phyloP scores from a whole-genome alignment of 495 filamentous ascomycete genomes.

The Penicillium herquei region DNA sequence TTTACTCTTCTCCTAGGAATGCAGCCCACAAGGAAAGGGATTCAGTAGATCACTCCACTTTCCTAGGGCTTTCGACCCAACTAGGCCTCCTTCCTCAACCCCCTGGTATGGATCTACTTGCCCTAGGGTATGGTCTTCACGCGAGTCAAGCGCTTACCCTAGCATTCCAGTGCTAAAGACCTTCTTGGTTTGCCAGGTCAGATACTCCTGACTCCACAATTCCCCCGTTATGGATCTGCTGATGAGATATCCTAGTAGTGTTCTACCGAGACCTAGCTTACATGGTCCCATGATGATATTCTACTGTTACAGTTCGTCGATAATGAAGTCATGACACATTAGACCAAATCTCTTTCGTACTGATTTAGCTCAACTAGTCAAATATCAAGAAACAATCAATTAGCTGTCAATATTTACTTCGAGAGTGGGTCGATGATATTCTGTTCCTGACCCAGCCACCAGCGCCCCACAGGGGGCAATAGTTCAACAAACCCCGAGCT shows the following conservation, averaged over 20 bases:
- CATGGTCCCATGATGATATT: not conserved
- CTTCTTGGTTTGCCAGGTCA: not conserved
- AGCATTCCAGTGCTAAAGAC: conserved; percentile 16
- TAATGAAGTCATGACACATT: too few species aligned
- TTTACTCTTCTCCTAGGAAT: conserved; percentile 29
- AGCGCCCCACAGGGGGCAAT: not conserved
- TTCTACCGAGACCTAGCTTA: not conserved
- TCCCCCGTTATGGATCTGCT: not conserved
- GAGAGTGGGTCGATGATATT: not conserved
- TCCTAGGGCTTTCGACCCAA: conserved; percentile 10
- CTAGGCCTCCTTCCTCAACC: conserved; percentile 5
- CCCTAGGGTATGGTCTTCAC: conserved; percentile 10
- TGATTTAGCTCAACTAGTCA: too few species aligned
- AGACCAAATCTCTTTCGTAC: too few species aligned
- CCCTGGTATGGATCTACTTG: conserved; percentile 38
- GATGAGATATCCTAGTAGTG: not conserved
- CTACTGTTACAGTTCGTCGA: not conserved
- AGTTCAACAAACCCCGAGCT: not conserved
- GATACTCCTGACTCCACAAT: not conserved
- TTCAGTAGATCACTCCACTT: conserved; percentile 21
- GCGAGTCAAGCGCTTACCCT: conserved; percentile 9
- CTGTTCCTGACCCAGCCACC: not conserved
- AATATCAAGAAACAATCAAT: too few species aligned
- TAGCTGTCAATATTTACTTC: too few species aligned
- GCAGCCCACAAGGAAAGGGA: conserved; percentile 29